Evolutionary conservation across 352 stramenopile species (phyloP), one percentile per base, ranked within the genome.

Genomic region (Pilasporangium apinafurcum): DNA sequence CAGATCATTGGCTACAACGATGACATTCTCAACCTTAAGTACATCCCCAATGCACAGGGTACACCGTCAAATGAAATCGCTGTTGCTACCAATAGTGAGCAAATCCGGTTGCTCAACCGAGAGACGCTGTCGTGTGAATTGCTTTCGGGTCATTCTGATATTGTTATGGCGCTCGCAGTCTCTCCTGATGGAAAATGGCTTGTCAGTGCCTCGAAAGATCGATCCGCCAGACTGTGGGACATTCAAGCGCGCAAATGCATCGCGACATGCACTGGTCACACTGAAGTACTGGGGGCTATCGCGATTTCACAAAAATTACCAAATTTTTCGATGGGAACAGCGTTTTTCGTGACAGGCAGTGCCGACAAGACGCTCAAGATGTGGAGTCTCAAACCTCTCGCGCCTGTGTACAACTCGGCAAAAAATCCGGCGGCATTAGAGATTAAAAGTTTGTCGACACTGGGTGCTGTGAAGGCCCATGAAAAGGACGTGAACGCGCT

Each of bases 341-440:
- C 86, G 6, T 98, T 98, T 71, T 95, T 95, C 52, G 83, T 99
- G 13, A 98, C 93, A n/a, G 96, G 91, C 10, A 98, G 87, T 49
- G 81, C 91, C 22, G 97, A 99, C 78, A 89, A 96, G 62, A 99
- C 96, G 27, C 73, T 99, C 20, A 99, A 99, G 71, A 77, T 97
- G 65, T 99, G 96, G 95, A 92, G 89, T 47, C 62, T 99, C 16
- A 75, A 84, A 68, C 70, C 59, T 44, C 78, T 88, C 25, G 58
- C 65, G 16, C 51, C 38, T 5, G 45, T 48, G 14, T 87, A 89
- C 50, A 55, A 46, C 37, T 43, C 53, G 12, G 46, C 64, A 54
- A 65, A 71, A 27, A 72, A 75, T 34, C 25, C 29, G 17, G 38
- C 37, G 14, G 26, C 44, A 13, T 37, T 61, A 13, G 56, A 90